Percentiles rank a stretch among this genome's conserved stretches.
Evolutionary conservation across 164 flowering plant species (phyloP).

Genomic region (Magnolia kwangsiensis): DNA sequence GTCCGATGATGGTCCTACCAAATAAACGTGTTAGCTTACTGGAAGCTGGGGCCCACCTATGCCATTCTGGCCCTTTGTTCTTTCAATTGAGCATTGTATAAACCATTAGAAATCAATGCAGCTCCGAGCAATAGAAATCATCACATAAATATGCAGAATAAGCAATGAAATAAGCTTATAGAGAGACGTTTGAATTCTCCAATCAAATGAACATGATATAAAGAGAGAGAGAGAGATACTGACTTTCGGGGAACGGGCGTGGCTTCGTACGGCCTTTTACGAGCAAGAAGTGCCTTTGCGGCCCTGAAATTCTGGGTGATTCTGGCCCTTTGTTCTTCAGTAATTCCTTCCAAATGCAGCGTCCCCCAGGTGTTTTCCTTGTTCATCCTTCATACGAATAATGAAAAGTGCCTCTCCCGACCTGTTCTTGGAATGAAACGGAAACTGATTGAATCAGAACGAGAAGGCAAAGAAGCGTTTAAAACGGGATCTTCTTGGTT

Average conservation of each 20-base stretch:
- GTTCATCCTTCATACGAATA: constrained; percentile 21
- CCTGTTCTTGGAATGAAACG: neutral
- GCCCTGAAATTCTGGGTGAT: constrained; percentile 68
- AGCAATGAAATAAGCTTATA: neutral
- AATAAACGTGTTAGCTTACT: neutral
- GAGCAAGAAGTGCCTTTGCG: constrained; percentile 71
- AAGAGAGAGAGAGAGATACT: neutral
- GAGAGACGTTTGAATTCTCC: neutral
- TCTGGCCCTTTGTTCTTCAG: constrained; percentile 56
- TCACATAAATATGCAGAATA: too few species aligned
- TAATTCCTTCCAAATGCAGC: constrained; percentile 19
- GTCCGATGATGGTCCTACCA: neutral
- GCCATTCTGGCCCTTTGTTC: too few species aligned
- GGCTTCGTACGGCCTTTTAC: constrained; percentile 45
- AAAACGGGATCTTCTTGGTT: neutral
- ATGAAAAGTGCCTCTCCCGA: neutral
- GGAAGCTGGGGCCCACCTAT: neutral
- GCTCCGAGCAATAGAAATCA: neutral
- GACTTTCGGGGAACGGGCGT: neutral
- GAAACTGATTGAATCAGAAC: neutral
- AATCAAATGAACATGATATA: neutral
- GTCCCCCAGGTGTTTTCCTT: constrained; percentile 25
- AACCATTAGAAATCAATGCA: neutral
- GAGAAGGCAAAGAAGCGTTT: neutral
- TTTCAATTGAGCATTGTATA: neutral